A percentile compares a stretch with the other conserved stretches of the same genome.
phyloP scores from a whole-genome alignment of 2,329 filamentous ascomycete species.

The Diplocarpon rosae region DNA sequence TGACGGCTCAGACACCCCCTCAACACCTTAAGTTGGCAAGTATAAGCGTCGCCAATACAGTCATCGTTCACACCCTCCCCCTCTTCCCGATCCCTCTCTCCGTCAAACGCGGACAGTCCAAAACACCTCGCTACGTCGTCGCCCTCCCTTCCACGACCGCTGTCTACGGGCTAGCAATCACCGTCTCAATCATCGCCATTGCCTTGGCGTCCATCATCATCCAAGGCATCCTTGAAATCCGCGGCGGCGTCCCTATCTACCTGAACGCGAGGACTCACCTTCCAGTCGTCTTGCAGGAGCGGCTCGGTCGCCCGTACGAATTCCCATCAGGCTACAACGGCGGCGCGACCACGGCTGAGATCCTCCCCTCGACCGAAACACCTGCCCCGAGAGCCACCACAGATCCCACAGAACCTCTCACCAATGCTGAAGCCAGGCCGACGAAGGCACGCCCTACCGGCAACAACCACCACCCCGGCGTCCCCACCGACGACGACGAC shows the following conservation, averaged over 20 bases:
- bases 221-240: conserved; percentile 25
- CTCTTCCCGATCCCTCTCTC: conserved; percentile 25
- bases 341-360: not conserved
- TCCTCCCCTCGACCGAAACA: not conserved
- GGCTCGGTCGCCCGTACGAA: conserved; percentile 20
- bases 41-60: conserved; percentile 26
- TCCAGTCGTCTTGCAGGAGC: conserved; percentile 19
- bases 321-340: conserved; percentile 15
- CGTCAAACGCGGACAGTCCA: conserved; percentile 22
- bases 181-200: conserved; percentile 17
- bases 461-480: conserved; percentile 6
- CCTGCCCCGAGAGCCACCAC: not conserved
- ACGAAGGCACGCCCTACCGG: conserved; percentile 2
- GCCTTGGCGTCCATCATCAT: conserved; percentile 19
- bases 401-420: not conserved
- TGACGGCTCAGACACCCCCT: conserved; percentile 22
- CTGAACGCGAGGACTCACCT: conserved; percentile 20
- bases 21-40: conserved; percentile 27
- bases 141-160: conserved; percentile 21
- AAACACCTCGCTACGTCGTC: conserved; percentile 25
- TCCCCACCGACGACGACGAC: not conserved
- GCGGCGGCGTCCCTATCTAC: conserved; percentile 17
- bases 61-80: conserved; percentile 28
- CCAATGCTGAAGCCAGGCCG: not conserved
- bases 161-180: conserved; percentile 15